Evolutionary conservation across 768 basidiomycete species (phyloP).

Genomic region (Suillus americanus): DNA sequence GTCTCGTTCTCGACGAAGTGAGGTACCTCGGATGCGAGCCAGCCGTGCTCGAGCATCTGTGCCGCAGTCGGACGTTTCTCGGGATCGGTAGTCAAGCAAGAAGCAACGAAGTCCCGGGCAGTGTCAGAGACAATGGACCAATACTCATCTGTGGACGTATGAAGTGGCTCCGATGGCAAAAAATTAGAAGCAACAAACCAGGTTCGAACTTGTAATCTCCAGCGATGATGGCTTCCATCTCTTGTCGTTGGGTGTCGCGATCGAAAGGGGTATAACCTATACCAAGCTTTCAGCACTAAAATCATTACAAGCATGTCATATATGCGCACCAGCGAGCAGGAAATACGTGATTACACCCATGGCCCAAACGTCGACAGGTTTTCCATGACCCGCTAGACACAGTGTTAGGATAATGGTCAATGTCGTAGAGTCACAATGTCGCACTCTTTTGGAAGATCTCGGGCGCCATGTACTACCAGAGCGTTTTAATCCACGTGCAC

Average conservation of each 20-base stretch:
- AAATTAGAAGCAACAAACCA: conserved; percentile 26
- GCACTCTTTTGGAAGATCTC: conserved; percentile 92
- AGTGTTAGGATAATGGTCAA: conserved; percentile 2
- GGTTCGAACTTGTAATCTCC: conserved; percentile 94
- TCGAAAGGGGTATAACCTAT: conserved; percentile 96
- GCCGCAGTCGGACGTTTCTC: conserved; percentile 74
- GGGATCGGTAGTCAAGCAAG: conserved; percentile 87
- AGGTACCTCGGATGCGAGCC: conserved; percentile 62
- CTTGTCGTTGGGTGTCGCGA: conserved; percentile 80
- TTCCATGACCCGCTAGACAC: conserved; percentile 78
- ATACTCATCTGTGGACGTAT: conserved; percentile 57
- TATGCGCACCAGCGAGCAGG: conserved; percentile 63
- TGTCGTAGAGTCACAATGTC: conserved; percentile 24
- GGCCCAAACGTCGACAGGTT: conserved; percentile 95
- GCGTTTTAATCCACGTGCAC: conserved; percentile 8
- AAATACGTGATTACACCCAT: conserved; percentile 99
- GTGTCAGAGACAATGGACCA: conserved; percentile 83
- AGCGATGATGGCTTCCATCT: conserved; percentile 93
- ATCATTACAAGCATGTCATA: background rate
- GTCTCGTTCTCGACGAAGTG: conserved; percentile 62
- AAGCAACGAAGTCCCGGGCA: conserved; percentile 79
- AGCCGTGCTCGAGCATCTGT: conserved; percentile 67
- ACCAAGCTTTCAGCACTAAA: background rate
- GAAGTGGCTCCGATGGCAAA: background rate
- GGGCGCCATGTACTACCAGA: conserved; percentile 82